Evolutionary conservation across 257 asterid genomes (phyloP), one percentile per base, ranked within the genome.

Genomic region (Dorcoceras hygrometricum): DNA sequence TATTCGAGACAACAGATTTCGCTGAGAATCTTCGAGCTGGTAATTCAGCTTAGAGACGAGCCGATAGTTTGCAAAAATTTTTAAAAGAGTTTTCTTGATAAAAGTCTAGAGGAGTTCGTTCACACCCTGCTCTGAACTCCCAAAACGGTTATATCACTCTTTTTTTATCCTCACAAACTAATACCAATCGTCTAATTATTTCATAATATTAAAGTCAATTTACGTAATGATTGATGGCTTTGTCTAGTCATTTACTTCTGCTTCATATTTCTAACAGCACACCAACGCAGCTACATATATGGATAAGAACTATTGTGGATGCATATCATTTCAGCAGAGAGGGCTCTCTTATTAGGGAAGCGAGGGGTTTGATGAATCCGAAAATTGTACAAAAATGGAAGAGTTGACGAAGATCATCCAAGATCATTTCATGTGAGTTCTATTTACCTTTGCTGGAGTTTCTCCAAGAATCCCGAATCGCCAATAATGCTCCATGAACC

Each of bases 281-380:
- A 0, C 99, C 99, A 0, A 85, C 69, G 79, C 74, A 80, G 75
- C 82, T 90, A 48, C 83, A 88, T 72, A 77, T 82, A 25, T 88
- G 83, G 95, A 84, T 90, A 63, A 77, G 73, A 70, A 75, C 75
- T 16, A 79, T 90, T 61, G 82, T 91, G 64, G 95, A 87, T 74
- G 97, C 97, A 53, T 94, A 87, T 74, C 59, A 88, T 71, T 79
- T 69, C 76, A 94, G 97, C 77, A 81, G 86, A 79, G 93, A 85
- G 76, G 96, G 96, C 54, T 82, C 89, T 56, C 89, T 87, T 67
- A 69, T 88, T 50, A 81, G 76, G 62, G 87, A 90, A 82, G 97
- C 96, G 29, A 82, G 93, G 67, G 99, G 90, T 75, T 58, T 94
- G 74, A 84, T 90, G 97, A 85, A 76, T 74, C 96, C 96, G 2